These are phyloP conservation scores for Ustilago crameri DNA, from an alignment of 1,284 basidiomycete species.

Conservation along the genomic window DNA sequence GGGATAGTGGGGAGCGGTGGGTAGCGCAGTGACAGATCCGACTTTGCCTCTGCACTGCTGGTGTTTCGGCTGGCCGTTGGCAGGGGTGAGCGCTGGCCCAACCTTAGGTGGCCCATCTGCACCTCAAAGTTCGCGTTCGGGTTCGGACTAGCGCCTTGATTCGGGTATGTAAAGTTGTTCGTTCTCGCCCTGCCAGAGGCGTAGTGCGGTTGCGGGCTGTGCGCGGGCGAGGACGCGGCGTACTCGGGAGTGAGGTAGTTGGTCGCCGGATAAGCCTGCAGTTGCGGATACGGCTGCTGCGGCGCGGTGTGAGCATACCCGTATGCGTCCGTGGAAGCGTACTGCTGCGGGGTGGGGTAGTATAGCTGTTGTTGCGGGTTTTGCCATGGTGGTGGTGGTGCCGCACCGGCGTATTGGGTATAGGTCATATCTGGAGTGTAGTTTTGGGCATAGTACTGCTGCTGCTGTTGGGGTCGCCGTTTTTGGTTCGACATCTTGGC, in stretches of 20 bases:
- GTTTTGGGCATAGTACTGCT: slow-evolving; percentile 13
- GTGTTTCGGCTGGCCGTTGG: too few relatives aligned
- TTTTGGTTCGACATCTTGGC: slow-evolving; percentile 35
- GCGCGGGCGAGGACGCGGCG: slow-evolving; percentile 7
- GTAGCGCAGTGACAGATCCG: slow-evolving; percentile 38
- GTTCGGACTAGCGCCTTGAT: slow-evolving; percentile 10
- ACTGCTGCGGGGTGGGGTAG: slow-evolving; percentile 21
- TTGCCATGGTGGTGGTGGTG: slow-evolving; percentile 14
- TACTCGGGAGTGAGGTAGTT: slow-evolving; percentile 9
- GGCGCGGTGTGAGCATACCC: slow-evolving; percentile 7
- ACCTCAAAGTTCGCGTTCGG: slow-evolving; percentile 23
- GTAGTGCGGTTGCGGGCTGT: slow-evolving; percentile 24
- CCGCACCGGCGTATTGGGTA: slow-evolving; percentile 9
- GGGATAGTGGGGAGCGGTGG: slow-evolving; percentile 27
- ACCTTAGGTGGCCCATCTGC: too few relatives aligned
- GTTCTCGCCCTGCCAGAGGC: slow-evolving; percentile 21
- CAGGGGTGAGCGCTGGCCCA: too few relatives aligned
- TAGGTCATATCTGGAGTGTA: slow-evolving; percentile 15
- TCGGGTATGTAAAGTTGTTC: slow-evolving; percentile 19
- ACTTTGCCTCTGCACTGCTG: too few relatives aligned
- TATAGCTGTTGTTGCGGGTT: slow-evolving; percentile 8
- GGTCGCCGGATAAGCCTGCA: slow-evolving; percentile 8
- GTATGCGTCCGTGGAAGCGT: slow-evolving; percentile 24
- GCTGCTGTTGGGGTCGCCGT: slow-evolving; percentile 19
- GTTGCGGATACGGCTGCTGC: slow-evolving; percentile 3